These are phyloP conservation scores for Nicotiana benthamiana DNA, from an alignment of 257 asterid species.

Conservation along the genomic window DNA sequence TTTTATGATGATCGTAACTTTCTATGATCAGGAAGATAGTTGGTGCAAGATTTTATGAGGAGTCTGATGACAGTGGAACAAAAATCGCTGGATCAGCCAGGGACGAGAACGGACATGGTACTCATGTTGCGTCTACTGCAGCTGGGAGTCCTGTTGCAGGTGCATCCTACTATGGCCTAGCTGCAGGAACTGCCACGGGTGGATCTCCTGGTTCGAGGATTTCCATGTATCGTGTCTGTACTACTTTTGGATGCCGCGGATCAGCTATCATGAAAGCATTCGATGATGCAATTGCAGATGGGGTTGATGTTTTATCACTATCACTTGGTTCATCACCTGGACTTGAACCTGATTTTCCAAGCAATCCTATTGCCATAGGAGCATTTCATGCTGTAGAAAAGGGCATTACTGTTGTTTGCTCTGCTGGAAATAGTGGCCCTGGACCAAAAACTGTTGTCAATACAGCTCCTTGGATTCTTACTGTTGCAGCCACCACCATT, in stretches of 20 bases:
- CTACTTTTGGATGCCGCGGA: slow-evolving; percentile 39
- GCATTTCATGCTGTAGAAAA: slow-evolving; percentile 57
- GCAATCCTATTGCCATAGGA: slow-evolving; percentile 57
- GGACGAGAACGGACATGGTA: slow-evolving; percentile 70
- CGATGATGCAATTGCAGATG: slow-evolving; percentile 62
- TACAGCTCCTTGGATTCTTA: slow-evolving; percentile 73
- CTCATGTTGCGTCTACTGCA: slow-evolving; percentile 71
- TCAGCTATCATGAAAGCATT: slow-evolving; percentile 50
- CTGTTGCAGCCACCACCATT: slow-evolving; percentile 72
- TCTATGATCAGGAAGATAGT: slow-evolving; percentile 52
- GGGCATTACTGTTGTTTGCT: slow-evolving; percentile 55
- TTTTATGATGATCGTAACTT: no score
- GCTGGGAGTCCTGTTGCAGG: slow-evolving; percentile 56
- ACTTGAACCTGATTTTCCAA: slow-evolving; percentile 20
- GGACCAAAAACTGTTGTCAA: slow-evolving; percentile 32
- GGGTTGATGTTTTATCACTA: slow-evolving; percentile 54
- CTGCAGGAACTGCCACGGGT: slow-evolving; percentile 59
- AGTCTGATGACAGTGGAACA: neutral
- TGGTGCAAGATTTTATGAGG: slow-evolving; percentile 66
- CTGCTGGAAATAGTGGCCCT: slow-evolving; percentile 71
- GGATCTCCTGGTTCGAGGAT: slow-evolving; percentile 64
- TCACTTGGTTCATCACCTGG: slow-evolving; percentile 41
- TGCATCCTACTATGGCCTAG: slow-evolving; percentile 64
- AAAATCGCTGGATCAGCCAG: slow-evolving; percentile 29
- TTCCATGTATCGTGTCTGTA: slow-evolving; percentile 68